phyloP scores from a whole-genome alignment of 1,284 basidiomycete genomes.

The Rhodotorula glutinis region DNA sequence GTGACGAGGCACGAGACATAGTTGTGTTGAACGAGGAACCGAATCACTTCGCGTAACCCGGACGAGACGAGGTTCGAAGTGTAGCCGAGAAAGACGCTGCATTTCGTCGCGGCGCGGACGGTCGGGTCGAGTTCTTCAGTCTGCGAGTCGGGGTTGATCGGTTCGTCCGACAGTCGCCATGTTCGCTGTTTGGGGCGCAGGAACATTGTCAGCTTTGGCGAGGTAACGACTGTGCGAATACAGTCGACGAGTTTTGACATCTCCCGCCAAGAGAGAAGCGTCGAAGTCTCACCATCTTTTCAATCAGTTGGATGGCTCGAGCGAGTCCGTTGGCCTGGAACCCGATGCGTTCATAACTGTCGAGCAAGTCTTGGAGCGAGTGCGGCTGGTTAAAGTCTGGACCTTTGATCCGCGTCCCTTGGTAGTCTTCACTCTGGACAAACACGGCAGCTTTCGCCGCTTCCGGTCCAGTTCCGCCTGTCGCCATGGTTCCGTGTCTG shows the following conservation, averaged over 20 bases:
- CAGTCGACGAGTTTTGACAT: too few relatives aligned
- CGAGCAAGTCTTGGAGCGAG: constrained; percentile 68
- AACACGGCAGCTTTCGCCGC: constrained; percentile 37
- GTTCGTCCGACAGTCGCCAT: constrained; percentile 80
- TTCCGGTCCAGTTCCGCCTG: constrained; percentile 8
- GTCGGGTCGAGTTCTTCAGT: constrained; percentile 61
- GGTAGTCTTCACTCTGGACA: constrained; percentile 40
- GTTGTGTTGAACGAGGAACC: constrained; percentile 89
- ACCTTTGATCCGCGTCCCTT: constrained; percentile 73
- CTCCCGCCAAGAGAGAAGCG: too few relatives aligned
- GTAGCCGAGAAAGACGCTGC: constrained; percentile 93
- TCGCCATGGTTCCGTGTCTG: too few relatives aligned
- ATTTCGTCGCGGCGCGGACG: constrained; percentile 65
- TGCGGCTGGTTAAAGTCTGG: constrained; percentile 76
- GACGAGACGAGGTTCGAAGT: constrained; percentile 99
- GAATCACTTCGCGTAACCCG: constrained; percentile 87
- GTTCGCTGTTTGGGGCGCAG: constrained; percentile 55
- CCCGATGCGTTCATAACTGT: constrained; percentile 82
- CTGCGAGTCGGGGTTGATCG: constrained; percentile 63
- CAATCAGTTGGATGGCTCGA: constrained; percentile 82
- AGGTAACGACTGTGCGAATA: too few relatives aligned
- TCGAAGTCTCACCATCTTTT: constrained; percentile 82
- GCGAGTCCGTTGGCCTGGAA: constrained; percentile 93
- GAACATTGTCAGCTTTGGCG: neutral
- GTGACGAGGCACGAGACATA: constrained; percentile 89